Evolutionary conservation across 2,329 filamentous ascomycete genomes (phyloP), one percentile per base, ranked within the genome.

Genomic region (Fusarium sp.): DNA sequence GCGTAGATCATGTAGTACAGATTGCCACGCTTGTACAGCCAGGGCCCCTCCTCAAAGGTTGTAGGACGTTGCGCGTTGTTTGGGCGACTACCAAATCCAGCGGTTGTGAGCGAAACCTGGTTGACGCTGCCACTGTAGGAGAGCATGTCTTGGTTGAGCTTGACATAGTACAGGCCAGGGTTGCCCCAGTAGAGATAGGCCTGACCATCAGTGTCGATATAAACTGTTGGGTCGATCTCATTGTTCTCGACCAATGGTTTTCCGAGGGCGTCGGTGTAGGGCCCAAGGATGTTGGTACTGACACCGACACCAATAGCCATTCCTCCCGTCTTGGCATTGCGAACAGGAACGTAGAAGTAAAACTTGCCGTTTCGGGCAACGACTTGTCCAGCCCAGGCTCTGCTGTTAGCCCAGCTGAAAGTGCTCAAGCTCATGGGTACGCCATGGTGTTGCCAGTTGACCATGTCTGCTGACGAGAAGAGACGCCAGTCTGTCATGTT

Each of bases 1-100:
- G 82, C 82, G 50, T 83, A 84, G 10, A 84, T 73, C 77, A 84
- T 79, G 72, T 84, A 84, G 71, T 84, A 84, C 1, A 81, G 83
- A 9, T 63, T 63, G 4, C 75, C 75, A 2, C 80, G 78, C 74
- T 82, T 82, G 63, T 81, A 81, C 13, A 84, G 67, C 83, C 83
- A 84, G 0, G 83, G 80, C 0, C 82, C 83, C 58, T 84, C 82
- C 54, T 84, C 83, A 61, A 80, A 83, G 1, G 81, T 74, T 13
- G 82, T 84, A 28, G 28, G 35, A 3, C 65, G 65, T 3, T 68
- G 15, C 7, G 53, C 8, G 5, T 53, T 67, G 35, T 67, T 67
- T 0, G 53, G 63, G 0, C 63, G 65, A 5, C 45, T 36, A 1
- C 63, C 63, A 5, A 68, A 68, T 2, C 39, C 65, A 15, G 65